Conservation (phyloP, 2,329 filamentous ascomycete species). For the Cladorrhinum sp. region DNA sequence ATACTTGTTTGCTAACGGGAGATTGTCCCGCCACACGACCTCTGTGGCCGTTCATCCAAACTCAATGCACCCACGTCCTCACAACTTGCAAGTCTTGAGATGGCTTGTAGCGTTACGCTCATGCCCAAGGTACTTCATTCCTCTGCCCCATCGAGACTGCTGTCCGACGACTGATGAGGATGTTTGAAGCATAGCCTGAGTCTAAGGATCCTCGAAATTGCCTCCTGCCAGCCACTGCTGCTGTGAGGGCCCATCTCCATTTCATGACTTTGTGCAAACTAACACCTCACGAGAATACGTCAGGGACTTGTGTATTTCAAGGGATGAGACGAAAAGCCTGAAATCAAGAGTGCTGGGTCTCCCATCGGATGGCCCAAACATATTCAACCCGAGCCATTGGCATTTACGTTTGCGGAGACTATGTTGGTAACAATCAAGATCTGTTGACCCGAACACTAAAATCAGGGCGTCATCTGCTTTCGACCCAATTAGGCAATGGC, state of each 20-base stretch:
- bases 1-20: neutral
- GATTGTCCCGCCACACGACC: neutral
- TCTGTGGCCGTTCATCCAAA: neutral
- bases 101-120: neutral
- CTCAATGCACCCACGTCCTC: neutral
- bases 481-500: neutral
- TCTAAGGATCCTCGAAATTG: neutral
- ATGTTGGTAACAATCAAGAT: neutral
- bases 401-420: neutral
- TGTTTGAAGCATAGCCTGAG: neutral
- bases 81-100: neutral
- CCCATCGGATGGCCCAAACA: neutral
- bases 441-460: neutral
- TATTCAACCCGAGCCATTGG: neutral
- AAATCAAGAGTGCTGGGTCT: neutral
- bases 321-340: neutral
- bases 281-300: neutral
- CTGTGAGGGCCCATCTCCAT: neutral
- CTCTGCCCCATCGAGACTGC: neutral
- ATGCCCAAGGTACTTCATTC: too few relatives aligned
- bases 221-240: neutral
- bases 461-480: neutral
- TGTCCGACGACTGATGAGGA: neutral
- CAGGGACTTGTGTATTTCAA: neutral
- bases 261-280: neutral